Base-by-base conservation (phyloP, 2,329 filamentous ascomycete species). In the Clarireedia hainanense region DNA sequence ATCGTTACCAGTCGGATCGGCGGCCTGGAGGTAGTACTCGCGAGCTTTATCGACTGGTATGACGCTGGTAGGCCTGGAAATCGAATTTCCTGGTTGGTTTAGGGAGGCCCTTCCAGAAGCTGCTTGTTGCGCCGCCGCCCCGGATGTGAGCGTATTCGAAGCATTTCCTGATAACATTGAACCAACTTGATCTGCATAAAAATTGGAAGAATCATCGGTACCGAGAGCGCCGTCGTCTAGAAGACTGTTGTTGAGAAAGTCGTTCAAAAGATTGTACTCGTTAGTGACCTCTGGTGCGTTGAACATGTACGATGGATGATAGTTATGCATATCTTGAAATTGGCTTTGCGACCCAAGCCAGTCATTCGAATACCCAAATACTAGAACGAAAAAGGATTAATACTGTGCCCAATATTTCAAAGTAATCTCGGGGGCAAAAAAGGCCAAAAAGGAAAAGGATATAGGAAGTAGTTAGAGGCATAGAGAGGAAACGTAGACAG, bases 1-100 rank as follows among this genome's bases (percentile, higher is more conserved):
- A 64, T 86, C 83, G 63, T 90, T 83, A 52, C 92, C 92, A 5
- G 89, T 89, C 2, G 94, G 94, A 70, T 99, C 94, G 50, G 94
- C 94, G 14, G 94, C 94, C 62, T 95, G 95, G 73, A 97, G 86
- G 73, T 96, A 97, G 73, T 96, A 99, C 70, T 97, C 92, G 64
- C 89, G 81, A 9, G 88, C 77, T 69, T 83, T 84, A 66, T 74
- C 72, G 20, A 68, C 72, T 3, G 83, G 83, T 50, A 84, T 77
- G 12, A 78, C 76, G 60, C 83, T 85, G 40, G 75, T 72, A 2
- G 85, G 80, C 49, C 83, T 78, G 37, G 83, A 79, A 54, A 86
- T 82, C 26, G 80, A 71, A 62, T 79, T 82, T 61, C 67, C 76
- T 58, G 72, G 76, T 56, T 69, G 72, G 69, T 64, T 76, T 67